phyloP scores from a whole-genome alignment of 176 grass and related monocot species.

The Hordeum vulgare region MorexV3_pseudomolecules_assembly NC_058519.1:10787685-10788184 shows the following conservation, averaged over 20 bases:
- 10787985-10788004: neutral
- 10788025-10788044: neutral
- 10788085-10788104: neutral
- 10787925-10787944: constrained; percentile 30
- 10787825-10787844: constrained; percentile 24
- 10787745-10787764: constrained; percentile 31
- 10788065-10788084: neutral
- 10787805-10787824: constrained; percentile 45
- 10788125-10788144: neutral
- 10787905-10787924: constrained; percentile 24
- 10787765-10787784: constrained; percentile 34
- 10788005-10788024: neutral
- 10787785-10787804: constrained; percentile 52
- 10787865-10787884: neutral
- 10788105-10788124: too few relatives aligned
- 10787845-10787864: neutral
- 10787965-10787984: neutral
- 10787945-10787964: constrained; percentile 7
- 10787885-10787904: neutral
- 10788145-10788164: neutral
- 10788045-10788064: neutral
- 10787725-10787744: neutral
- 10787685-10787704: constrained; percentile 68
- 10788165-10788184: neutral
- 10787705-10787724: constrained; percentile 51